Base-by-base conservation (phyloP, 805 yeast genomes). In the Candida vaughaniae region DNA sequence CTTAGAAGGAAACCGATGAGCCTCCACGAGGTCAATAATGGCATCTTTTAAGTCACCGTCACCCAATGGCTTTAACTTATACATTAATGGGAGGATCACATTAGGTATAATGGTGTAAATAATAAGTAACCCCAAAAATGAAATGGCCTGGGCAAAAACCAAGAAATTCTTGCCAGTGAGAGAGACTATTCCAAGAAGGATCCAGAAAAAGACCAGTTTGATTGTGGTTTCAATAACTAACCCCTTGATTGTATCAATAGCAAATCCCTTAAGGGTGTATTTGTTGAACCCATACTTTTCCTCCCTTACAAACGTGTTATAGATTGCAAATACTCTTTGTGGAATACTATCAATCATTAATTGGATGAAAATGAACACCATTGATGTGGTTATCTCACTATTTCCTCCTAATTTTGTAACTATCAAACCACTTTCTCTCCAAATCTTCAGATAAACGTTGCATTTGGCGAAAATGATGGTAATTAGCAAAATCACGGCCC, bases 31-130 rank as follows among this genome's bases (percentile, higher is more conserved):
- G 11, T 75, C 68, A 58, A 87, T 91, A 57, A 91, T 86, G 5
- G 83, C 78, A 7, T 72, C 62, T 57, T 85, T 85, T 64, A 91
- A 75, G 56, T 87, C 89, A 20, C 96, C 96, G 27, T 85, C 87
- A 49, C 84, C 87, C 48, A 91, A 75, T 22, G 96, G 95, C 20
- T 86, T 82, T 42, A 86, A 77, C n/a, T n/a, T n/a, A n/a, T n/a
- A n/a, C n/a, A n/a, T n/a, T n/a, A n/a, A n/a, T 3, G 99, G 99
- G 66, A 84, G 86, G 49, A 91, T 88, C 47, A 87, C 71, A 16
- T 84, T 78, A 20, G 97, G 98, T 52, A 73, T 75, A 28, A 90
- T 66, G 18, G 91, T 79, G 67, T 83, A 80, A 36, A 80, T 74
- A 39, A 84, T 61, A 34, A 90, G 66, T 59, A 83, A 95, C 43